Evolutionary conservation across 306 rosid species (phyloP), one percentile per base, ranked within the genome.

Genomic region (Sophora flavescens): DNA sequence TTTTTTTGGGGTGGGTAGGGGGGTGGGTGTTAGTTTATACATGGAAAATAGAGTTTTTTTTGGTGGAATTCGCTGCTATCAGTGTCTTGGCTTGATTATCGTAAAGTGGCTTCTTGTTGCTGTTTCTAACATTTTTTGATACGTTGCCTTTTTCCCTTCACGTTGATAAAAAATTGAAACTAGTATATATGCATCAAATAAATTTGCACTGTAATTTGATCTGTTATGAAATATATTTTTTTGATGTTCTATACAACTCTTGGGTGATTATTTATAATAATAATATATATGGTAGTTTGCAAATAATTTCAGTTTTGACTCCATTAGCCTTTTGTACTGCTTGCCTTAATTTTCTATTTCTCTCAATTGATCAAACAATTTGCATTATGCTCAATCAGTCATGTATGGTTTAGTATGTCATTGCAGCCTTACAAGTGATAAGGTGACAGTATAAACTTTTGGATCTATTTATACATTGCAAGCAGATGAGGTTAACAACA

Each of bases 281-380:
- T 44, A 44, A 44, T 44, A 77, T 59, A 60, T n/a, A 36, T 14
- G 51, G 78, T 50, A 70, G 44, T 66, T 75, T 71, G 72, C 68
- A 51, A 12, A 51, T 72, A 38, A 52, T 68, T 80, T 72, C 45
- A 65, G 52, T 70, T 53, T 61, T 72, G 56, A 22, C 50, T 66
- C 14, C 11, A 28, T 61, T 26, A 15, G 32, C 35, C 53, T 61
- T 71, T 42, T 77, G 77, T 16, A 45, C 41, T 53, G 38, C 59
- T 18, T 67, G 63, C 63, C 50, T 72, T 59, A 12, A 12, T 63
- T 45, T 71, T 56, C 50, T 12, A 47, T 17, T 56, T 62, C 63
- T 77, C 69, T 44, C 56, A 39, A 58, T 78, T 59, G 63, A 54
- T 45, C 35, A 83, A 68, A 66, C 13, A 18, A 16, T 45, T 77